Base-by-base conservation (phyloP, 768 basidiomycete species). In the Leucosporidium scottii region DNA sequence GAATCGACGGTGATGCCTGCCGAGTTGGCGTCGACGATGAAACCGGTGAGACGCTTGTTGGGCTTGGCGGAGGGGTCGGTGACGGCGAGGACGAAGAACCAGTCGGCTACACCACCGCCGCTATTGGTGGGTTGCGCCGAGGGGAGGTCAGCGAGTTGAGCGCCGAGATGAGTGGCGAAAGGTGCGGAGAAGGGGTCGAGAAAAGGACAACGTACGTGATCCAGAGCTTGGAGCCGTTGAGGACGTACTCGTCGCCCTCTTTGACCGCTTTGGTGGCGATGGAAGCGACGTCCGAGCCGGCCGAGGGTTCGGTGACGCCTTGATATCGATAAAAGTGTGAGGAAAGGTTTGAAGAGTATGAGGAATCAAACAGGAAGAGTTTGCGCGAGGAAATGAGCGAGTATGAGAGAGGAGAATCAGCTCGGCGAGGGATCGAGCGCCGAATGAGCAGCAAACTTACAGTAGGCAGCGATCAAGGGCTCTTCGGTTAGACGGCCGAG, bases 71-170 rank as follows among this genome's bases (percentile, higher is more conserved):
- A 39, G 3, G 76, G 56, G 62, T 80, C 78, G 21, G 78, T 80
- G 17, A 76, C 75, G 25, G 80, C 80, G 27, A 80, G 75, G 9
- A 80, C 79, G 61, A 79, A 80, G 76, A 77, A 78, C 79, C 79
- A 80, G 73, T 79, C 78, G 36, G 78, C 78, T 55, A 78, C 74
- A 31, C 62, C 39, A 31, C 76, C 78, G 66, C 39, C 39, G 39
- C 39, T 44, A 13, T 44, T 10, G 6, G 3, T 6, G 39, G 8
- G 39, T 3, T 8, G 39, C 6, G 39, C 10, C 7, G 39, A 44
- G 39, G 13, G 39, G 34, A 36, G 39, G 39, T 44, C 15, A 79
- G 79, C 9, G 79, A 79, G 57, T 77, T 79, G 51, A 15, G 9
- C 34, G 39, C 10, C 39, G 39, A 17, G 39, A 44, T 10, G n/a